phyloP scores from a whole-genome alignment of 2,329 filamentous ascomycete genomes.

The Trichoderma sp. region DNA sequence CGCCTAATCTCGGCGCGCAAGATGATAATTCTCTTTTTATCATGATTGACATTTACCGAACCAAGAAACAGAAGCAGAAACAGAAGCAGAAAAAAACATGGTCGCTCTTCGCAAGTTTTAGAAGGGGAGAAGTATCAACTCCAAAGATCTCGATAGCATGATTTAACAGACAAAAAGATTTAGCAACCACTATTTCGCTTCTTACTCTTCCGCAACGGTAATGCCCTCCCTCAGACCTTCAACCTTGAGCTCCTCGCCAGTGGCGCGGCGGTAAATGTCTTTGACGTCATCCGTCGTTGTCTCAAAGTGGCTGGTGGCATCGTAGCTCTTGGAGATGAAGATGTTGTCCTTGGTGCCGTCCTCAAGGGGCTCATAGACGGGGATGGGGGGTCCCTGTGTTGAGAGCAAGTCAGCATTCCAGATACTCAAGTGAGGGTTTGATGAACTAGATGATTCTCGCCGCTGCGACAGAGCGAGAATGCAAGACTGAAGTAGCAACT shows the following conservation, averaged over 20 bases:
- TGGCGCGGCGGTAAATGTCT: slow-evolving; percentile 83
- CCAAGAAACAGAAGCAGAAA: too few species aligned
- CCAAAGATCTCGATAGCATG: slow-evolving; percentile 12
- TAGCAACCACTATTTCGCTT: slow-evolving; percentile 21
- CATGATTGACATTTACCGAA: slow-evolving; percentile 18
- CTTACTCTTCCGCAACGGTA: slow-evolving; percentile 66
- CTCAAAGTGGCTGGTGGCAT: slow-evolving; percentile 97
- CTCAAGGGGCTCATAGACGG: slow-evolving; percentile 86
- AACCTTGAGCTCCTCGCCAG: slow-evolving; percentile 81
- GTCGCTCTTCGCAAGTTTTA: slow-evolving; percentile 11
- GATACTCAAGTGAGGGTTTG: neutral
- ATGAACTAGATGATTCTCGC: neutral
- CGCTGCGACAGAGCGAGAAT: neutral
- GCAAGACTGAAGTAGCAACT: slow-evolving; percentile 22
- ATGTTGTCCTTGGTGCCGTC: slow-evolving; percentile 83
- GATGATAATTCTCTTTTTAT: neutral
- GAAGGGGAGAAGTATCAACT: slow-evolving; percentile 9
- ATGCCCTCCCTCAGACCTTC: slow-evolving; percentile 80
- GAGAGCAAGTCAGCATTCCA: neutral
- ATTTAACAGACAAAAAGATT: slow-evolving; percentile 14
- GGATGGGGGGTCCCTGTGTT: slow-evolving; percentile 72
- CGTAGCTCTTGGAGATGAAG: slow-evolving; percentile 98
- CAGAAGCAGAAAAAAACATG: neutral
- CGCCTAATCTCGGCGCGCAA: neutral
- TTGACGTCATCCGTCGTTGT: slow-evolving; percentile 86